phyloP scores from a whole-genome alignment of 192 early-diverging fungal species.

The Umbelopsis vinacea region DNA sequence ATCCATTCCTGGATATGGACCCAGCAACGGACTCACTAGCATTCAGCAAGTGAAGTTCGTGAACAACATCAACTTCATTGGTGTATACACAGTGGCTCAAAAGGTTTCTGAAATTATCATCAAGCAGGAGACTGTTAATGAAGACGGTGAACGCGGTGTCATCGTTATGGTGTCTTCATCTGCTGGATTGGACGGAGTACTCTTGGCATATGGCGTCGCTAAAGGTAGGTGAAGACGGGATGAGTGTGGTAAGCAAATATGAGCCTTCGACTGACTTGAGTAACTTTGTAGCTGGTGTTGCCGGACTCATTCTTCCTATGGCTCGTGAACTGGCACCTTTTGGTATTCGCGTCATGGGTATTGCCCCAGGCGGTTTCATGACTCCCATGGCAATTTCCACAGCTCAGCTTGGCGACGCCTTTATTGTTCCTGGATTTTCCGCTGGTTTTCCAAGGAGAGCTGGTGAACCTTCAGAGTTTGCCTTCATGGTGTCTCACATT shows the following conservation, averaged over 20 bases:
- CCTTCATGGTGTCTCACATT: constrained; percentile 45
- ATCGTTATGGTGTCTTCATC: constrained; percentile 59
- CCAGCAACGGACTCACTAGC: constrained; percentile 20
- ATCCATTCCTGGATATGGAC: constrained; percentile 31
- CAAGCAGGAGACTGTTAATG: constrained; percentile 40
- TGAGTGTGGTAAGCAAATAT: too few species aligned
- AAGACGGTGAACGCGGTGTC: constrained; percentile 49
- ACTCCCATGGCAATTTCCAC: too few species aligned
- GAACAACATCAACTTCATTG: constrained; percentile 51
- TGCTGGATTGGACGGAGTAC: constrained; percentile 54
- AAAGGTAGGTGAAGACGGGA: constrained; percentile 29
- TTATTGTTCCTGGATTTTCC: too few species aligned
- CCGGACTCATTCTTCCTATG: constrained; percentile 58
- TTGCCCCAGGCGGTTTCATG: constrained; percentile 45
- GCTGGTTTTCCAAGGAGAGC: constrained; percentile 39
- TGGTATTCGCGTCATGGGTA: constrained; percentile 49
- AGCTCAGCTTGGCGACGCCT: too few species aligned
- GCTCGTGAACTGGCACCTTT: constrained; percentile 54
- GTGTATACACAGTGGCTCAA: constrained; percentile 57
- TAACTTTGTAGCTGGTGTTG: constrained; percentile 38
- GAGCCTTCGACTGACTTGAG: too few species aligned
- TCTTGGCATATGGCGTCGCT: constrained; percentile 51
- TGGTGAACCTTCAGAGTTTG: constrained; percentile 53
- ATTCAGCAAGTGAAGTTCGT: constrained; percentile 23
- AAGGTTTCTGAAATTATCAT: constrained; percentile 51